Base-by-base conservation (phyloP, 805 yeast genomes). In the Pichia thaimueangensis region DNA sequence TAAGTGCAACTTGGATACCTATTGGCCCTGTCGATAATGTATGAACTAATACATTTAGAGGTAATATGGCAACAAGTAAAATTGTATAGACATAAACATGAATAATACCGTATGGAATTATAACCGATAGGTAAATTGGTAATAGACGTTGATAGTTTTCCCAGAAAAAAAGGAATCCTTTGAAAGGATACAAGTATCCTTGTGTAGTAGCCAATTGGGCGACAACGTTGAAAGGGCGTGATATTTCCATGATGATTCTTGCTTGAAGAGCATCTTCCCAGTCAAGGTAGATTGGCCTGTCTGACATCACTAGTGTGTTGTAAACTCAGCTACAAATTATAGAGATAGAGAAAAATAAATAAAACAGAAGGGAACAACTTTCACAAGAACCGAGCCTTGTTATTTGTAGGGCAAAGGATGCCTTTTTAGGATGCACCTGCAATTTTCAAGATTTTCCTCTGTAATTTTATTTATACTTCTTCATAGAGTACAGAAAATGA, bases 111-210 rank as follows among this genome's bases (percentile, higher is more conserved):
- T 52, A 45, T 2, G 61, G 57, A 10, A 57, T 54, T 15, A 57
- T 6, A 30, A 58, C 32, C 2, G 57, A 50, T 12, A 56, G 20
- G 23, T 51, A 54, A 3, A 57, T 21, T 11, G 63, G 63, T 53
- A 58, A 52, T n/a, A 59, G 33, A 16, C 43, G 47, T 5, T 55
- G 52, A 30, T 38, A 39, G 34, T 56, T 49, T 28, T 48, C 45
- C 22, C 52, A 46, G 39, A 59, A 59, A 29, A 56, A 57, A 3
- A 30, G 13, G 4, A 60, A 39, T 1, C 64, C 65, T 41, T 52
- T 49, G 8, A 56, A 16, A 5, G 63, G 62, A 30, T 52, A 56
- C 3, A 46, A 21, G 8, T 42, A 41, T 2, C 58, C 47, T 1
- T 48, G 47, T 11, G 52, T 42, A 15, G 47, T 48, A 1, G 44